Evolutionary conservation across 2,329 filamentous ascomycete species (phyloP).

Genomic region (Penicillium janthinellum): DNA sequence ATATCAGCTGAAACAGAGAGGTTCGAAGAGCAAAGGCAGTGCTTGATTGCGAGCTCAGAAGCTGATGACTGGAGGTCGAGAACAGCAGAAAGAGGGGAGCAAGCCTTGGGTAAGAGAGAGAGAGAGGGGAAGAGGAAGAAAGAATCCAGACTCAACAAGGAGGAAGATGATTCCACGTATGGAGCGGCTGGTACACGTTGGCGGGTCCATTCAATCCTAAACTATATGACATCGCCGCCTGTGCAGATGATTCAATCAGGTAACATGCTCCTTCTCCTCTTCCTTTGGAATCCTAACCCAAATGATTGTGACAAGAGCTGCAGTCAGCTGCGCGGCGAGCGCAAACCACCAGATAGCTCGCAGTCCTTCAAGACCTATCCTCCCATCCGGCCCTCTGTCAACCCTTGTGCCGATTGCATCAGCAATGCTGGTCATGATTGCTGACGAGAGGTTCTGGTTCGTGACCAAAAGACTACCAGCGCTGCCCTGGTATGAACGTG

Average conservation of each 20-base stretch:
- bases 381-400: constrained; percentile 23
- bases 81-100: not conserved
- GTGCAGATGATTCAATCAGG: constrained; percentile 11
- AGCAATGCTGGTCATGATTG: constrained; percentile 42
- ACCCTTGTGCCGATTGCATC: constrained; percentile 42
- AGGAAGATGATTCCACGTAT: too few species aligned
- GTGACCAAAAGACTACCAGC: constrained; percentile 52
- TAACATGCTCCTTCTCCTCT: constrained; percentile 39
- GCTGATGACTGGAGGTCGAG: not conserved
- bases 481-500: constrained; percentile 50
- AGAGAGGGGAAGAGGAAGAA: not conserved
- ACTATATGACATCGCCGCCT: not conserved
- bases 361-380: constrained; percentile 38
- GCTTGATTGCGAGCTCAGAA: not conserved
- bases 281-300: constrained; percentile 49
- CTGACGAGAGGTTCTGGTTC: constrained; percentile 50
- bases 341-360: constrained; percentile 48
- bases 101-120: not conserved
- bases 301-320: constrained; percentile 38
- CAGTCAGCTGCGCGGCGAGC: constrained; percentile 38
- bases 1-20: not conserved
- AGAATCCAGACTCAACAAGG: too few species aligned
- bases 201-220: not conserved
- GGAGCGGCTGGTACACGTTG: too few species aligned
- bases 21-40: not conserved